Conservation (phyloP, 495 filamentous ascomycete genomes). For the Trichoderma erinaceum region DNA sequence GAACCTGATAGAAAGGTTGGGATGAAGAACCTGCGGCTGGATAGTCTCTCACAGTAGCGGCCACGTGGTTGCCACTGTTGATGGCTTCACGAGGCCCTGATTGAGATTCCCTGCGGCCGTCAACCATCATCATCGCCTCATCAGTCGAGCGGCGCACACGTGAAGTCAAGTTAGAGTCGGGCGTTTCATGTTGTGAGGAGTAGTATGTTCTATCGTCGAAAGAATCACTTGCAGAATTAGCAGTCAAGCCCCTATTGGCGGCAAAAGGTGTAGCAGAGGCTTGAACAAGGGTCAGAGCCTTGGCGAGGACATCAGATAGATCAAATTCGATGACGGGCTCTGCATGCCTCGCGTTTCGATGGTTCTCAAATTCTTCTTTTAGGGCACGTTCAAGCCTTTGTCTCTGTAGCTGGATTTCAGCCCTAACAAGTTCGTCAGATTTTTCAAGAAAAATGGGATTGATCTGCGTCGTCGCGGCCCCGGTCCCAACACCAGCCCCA, state of each 20-base stretch:
- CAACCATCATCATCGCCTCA: constrained; percentile 22
- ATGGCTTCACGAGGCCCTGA: background rate
- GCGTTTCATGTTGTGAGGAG: constrained; percentile 64
- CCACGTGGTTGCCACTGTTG: background rate
- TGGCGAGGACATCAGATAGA: constrained; percentile 64
- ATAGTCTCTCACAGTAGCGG: background rate
- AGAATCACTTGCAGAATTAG: constrained; percentile 65
- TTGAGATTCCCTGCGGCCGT: constrained; percentile 13
- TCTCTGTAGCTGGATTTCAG: constrained; percentile 74
- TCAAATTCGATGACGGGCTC: constrained; percentile 68
- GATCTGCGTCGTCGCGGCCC: constrained; percentile 46
- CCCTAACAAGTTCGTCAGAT: constrained; percentile 74
- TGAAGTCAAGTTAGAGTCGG: constrained; percentile 36
- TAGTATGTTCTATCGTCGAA: constrained; percentile 95
- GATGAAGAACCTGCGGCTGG: background rate
- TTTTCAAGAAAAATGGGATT: constrained; percentile 79
- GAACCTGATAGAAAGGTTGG: background rate
- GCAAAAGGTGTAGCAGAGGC: constrained; percentile 44
- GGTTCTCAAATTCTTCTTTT: constrained; percentile 67
- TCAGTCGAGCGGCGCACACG: constrained; percentile 37
- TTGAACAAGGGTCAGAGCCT: constrained; percentile 63
- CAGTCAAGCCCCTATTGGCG: constrained; percentile 45
- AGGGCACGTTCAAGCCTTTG: constrained; percentile 72
- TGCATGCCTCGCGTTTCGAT: constrained; percentile 46
- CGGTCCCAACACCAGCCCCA: constrained; percentile 17